These are phyloP conservation scores for Tricholoma terreum DNA, from an alignment of 768 basidiomycete species.

Conservation along the genomic window DNA sequence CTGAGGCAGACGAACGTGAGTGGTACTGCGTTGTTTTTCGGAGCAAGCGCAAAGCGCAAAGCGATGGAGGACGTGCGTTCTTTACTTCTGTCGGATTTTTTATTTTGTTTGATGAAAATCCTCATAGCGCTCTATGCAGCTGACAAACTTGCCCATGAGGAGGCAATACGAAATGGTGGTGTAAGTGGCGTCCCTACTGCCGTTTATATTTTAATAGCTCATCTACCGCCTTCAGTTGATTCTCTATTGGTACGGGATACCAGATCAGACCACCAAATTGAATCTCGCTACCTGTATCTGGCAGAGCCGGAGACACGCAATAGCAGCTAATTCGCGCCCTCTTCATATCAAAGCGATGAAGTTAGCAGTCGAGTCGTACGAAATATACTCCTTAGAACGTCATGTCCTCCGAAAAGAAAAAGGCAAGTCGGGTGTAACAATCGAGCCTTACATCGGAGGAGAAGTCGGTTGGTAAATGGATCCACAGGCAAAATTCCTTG, in stretches of 20 bases:
- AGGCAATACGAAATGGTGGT: slow-evolving; percentile 85
- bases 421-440: slow-evolving; percentile 53
- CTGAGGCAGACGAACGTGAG: slow-evolving; percentile 69
- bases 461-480: slow-evolving; percentile 67
- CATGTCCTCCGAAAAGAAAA: slow-evolving; percentile 64
- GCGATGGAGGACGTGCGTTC: slow-evolving; percentile 60
- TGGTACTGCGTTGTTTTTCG: slow-evolving; percentile 95
- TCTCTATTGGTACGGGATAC: slow-evolving; percentile 93
- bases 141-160: slow-evolving; percentile 86
- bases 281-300: slow-evolving; percentile 97
- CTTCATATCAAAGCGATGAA: slow-evolving; percentile 82
- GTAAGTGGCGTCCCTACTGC: slow-evolving; percentile 39
- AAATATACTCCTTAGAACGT: slow-evolving; percentile 75
- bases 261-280: slow-evolving; percentile 67
- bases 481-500: not conserved
- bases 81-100: not conserved
- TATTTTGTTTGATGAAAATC: slow-evolving; percentile 4
- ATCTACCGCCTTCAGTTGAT: slow-evolving; percentile 51
- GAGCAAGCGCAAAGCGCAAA: slow-evolving; percentile 68
- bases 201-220: not conserved
- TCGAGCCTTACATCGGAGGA: slow-evolving; percentile 59
- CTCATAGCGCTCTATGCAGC: slow-evolving; percentile 71
- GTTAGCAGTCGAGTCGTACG: slow-evolving; percentile 74
- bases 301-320: slow-evolving; percentile 83
- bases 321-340: slow-evolving; percentile 75